Percentiles rank a stretch among this genome's conserved stretches.
Conservation (phyloP, 176 grass and related monocot species). For the Aegilops bicornis region DNA sequence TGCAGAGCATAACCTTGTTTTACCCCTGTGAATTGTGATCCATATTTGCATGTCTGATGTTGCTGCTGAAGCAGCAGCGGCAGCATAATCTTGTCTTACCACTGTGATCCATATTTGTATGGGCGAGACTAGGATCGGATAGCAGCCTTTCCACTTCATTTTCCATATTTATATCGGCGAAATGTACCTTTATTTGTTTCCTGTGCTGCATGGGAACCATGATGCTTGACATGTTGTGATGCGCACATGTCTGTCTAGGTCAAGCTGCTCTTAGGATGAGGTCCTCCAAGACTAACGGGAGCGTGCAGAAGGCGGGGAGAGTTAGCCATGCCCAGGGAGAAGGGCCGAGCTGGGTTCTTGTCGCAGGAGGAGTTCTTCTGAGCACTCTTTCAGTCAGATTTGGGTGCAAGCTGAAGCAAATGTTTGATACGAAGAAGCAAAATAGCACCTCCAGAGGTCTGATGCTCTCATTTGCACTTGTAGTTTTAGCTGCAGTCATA, state of each 20-base stretch:
- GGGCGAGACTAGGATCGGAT: neutral
- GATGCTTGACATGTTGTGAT: neutral
- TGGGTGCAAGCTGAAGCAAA: slow-evolving; percentile 71
- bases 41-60: neutral
- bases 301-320: slow-evolving; percentile 46
- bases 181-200: neutral
- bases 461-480: neutral
- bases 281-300: slow-evolving; percentile 49
- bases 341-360: slow-evolving; percentile 70
- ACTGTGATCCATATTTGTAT: neutral
- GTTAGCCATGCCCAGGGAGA: slow-evolving; percentile 50
- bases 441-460: slow-evolving; percentile 51
- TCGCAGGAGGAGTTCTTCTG: slow-evolving; percentile 66
- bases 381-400: slow-evolving; percentile 79
- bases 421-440: slow-evolving; percentile 58
- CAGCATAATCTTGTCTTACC: neutral
- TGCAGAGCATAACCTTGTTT: neutral
- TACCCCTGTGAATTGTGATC: neutral
- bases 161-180: too few species aligned
- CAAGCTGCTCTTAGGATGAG: slow-evolving; percentile 48
- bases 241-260: slow-evolving; percentile 15
- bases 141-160: neutral
- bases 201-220: neutral
- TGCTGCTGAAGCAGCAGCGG: too few species aligned
- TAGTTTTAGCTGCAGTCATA: neutral